These are phyloP conservation scores for Fusarium siculi DNA, from an alignment of 2,329 filamentous ascomycete species.

Conservation along the genomic window DNA sequence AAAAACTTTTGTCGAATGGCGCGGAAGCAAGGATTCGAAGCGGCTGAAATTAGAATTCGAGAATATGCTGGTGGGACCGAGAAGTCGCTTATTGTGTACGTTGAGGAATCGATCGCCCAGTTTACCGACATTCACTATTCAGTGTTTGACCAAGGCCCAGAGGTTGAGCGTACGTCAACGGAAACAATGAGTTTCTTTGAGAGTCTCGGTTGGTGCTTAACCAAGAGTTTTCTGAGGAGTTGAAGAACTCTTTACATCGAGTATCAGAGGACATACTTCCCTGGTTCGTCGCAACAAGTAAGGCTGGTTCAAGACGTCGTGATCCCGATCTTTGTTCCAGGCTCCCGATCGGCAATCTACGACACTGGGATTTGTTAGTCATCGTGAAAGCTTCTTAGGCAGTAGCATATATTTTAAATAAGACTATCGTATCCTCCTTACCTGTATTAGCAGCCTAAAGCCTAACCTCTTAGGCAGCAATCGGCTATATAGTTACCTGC, in stretches of 20 bases:
- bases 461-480: accelerated
- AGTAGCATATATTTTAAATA: background rate
- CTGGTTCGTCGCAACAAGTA: background rate
- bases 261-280: background rate
- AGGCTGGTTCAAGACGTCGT: background rate
- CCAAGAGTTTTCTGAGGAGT: accelerated
- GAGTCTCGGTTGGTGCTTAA: background rate
- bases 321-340: background rate
- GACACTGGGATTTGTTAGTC: background rate
- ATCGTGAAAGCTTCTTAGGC: background rate
- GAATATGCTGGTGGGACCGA: no score
- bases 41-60: background rate
- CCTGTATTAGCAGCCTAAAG: background rate
- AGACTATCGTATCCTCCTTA: accelerated
- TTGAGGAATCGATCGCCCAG: background rate
- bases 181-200: background rate
- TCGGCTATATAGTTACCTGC: accelerated
- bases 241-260: accelerated
- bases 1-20: background rate
- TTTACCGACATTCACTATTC: background rate
- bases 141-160: no score
- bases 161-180: background rate
- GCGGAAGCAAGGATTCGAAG: background rate
- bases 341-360: background rate
- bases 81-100: background rate